Evolutionary conservation across 192 early-diverging fungal genomes (phyloP), one percentile per base, ranked within the genome.

Genomic region (Coemansia asiatica): DNA sequence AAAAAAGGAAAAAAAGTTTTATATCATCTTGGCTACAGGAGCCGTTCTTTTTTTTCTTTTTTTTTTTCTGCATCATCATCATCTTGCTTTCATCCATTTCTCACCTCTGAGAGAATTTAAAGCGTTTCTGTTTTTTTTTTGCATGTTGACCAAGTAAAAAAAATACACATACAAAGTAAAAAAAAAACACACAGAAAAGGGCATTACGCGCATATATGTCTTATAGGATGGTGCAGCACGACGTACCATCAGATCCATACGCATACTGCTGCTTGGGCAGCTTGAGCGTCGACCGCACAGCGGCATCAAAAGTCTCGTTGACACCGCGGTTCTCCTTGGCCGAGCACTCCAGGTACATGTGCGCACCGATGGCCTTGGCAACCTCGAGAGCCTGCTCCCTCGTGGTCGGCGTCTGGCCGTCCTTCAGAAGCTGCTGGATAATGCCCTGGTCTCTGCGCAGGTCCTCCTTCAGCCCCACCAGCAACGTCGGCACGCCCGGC

Each of bases 291-390:
- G 46, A 63, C 23, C 68, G 47, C 23, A 77, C 48, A n/a, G 94
- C 92, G 56, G 86, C 79, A 67, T 89, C 89, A 83, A 96, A 96
- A 13, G 94, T 90, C 63, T 94, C 91, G 58, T 81, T 78, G 33
- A 98, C 93, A 71, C 94, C 94, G 36, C 87, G 69, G 49, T 85
- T 86, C 60, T 86, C 86, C 76, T 87, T 89, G 61, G 94, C 93
- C 54, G 90, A 92, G 75, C 95, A 97, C 83, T 97, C 94, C 47
- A 95, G 68, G 73, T 96, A 96, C 68, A 90, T 88, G 75, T 89
- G 88, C 12, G 96, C 96, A 55, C 89, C 86, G 77, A 98, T 94
- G 48, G 86, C 85, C 50, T 88, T 85, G 22, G 94, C 94, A 50
- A 95, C 89, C 35, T 75, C 83, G 29, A 87, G 64, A 2, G 88